Conservation (phyloP, 495 filamentous ascomycete genomes). For the Durotheca rogersii region DNA sequence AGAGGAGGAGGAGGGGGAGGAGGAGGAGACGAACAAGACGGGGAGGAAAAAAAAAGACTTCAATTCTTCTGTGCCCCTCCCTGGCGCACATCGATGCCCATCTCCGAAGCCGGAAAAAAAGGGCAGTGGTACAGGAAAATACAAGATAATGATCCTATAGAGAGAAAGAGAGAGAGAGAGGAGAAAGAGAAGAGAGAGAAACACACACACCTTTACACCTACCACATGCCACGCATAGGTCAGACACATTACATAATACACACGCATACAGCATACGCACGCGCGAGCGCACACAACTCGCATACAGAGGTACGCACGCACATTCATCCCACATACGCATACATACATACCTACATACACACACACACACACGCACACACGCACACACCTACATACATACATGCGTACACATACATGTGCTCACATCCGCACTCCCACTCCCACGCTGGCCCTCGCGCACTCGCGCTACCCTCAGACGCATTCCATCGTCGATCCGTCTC, state of each 20-base stretch:
- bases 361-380: background rate
- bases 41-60: too few species aligned
- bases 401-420: background rate
- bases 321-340: too few species aligned
- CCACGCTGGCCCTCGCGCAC: too few species aligned
- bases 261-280: slow-evolving; percentile 3
- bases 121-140: background rate
- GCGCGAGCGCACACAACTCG: background rate
- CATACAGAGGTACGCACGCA: background rate
- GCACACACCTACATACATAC: background rate
- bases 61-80: too few species aligned
- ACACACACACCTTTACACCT: too few species aligned
- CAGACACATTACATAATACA: slow-evolving; percentile 14
- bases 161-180: too few species aligned
- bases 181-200: too few species aligned
- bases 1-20: too few species aligned
- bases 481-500: slow-evolving; percentile 26
- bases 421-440: slow-evolving; percentile 1
- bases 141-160: too few species aligned
- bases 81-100: background rate
- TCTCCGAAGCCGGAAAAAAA: background rate
- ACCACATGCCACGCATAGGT: slow-evolving; percentile 20
- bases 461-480: slow-evolving; percentile 10
- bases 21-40: too few species aligned
- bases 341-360: slow-evolving; percentile 1